Percentiles rank a stretch among this genome's conserved stretches.
These are phyloP conservation scores for Trametes hirsuta DNA, from an alignment of 1,284 basidiomycete species.

Conservation along the genomic window DNA sequence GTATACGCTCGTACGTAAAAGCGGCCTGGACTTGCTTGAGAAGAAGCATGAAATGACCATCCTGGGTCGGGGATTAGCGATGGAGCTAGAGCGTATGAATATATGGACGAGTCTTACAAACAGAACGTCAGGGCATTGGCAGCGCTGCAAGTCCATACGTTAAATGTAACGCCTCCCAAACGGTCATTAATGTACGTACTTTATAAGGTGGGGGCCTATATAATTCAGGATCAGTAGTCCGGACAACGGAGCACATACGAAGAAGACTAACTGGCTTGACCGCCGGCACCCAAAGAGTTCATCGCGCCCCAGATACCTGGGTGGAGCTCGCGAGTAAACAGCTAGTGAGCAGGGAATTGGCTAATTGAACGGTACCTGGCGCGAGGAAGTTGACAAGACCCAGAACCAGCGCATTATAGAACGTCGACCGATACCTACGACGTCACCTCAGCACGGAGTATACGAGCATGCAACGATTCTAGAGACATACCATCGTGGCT, in stretches of 20 bases:
- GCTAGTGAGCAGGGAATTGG: not conserved
- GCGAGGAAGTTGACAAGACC: constrained; percentile 14
- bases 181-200: not conserved
- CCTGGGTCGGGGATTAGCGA: not conserved
- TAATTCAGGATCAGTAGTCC: not conserved
- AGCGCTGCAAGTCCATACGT: not conserved
- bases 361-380: not conserved
- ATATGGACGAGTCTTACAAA: not conserved
- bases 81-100: not conserved
- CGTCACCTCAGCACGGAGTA: not conserved
- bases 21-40: not conserved
- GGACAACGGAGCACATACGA: not conserved
- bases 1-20: not conserved
- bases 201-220: constrained; percentile 6
- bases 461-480: not conserved
- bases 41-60: constrained; percentile 15
- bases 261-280: constrained; percentile 8
- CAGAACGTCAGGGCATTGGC: constrained; percentile 15
- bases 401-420: constrained; percentile 14
- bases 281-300: constrained; percentile 14
- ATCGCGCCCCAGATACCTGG: constrained; percentile 15
- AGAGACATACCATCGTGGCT: constrained; percentile 8
- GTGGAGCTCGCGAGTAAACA: not conserved
- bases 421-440: constrained; percentile 12
- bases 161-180: not conserved